Evolutionary conservation across 257 asterid genomes (phyloP).

Genomic region (Eucommia ulmoides): DNA sequence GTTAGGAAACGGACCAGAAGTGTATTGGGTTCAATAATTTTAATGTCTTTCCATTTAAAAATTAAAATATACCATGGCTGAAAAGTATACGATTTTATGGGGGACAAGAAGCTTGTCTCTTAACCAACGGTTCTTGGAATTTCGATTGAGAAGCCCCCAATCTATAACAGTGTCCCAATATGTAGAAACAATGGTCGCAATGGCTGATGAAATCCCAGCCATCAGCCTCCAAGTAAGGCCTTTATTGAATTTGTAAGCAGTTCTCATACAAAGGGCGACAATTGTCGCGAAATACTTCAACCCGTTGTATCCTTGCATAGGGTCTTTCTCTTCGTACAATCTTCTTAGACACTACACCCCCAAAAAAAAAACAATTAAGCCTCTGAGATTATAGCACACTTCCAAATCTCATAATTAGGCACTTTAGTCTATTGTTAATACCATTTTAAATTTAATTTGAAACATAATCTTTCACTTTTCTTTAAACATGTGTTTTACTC

Average conservation of each 20-base stretch:
- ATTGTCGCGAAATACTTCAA: constrained; percentile 68
- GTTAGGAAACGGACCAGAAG: background rate
- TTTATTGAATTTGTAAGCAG: constrained; percentile 51
- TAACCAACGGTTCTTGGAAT: constrained; percentile 47
- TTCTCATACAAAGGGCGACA: constrained; percentile 57
- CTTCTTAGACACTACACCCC: constrained; percentile 57
- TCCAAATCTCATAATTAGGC: no score
- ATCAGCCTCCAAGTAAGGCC: constrained; percentile 41
- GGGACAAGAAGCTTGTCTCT: constrained; percentile 52
- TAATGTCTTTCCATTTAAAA: background rate
- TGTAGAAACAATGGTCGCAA: constrained; percentile 45
- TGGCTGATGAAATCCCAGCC: constrained; percentile 47
- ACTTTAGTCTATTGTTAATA: no score
- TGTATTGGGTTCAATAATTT: no score
- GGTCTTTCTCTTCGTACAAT: constrained; percentile 54
- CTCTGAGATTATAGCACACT: no score
- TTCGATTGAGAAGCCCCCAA: constrained; percentile 72
- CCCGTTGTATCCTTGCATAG: constrained; percentile 42
- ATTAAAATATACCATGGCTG: constrained; percentile 49
- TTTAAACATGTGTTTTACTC: no score
- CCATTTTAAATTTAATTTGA: no score
- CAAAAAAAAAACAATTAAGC: background rate
- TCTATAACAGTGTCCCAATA: constrained; percentile 82
- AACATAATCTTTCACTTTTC: no score
- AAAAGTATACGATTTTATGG: constrained; percentile 42